Evolutionary conservation across 345 rosid species (phyloP), one percentile per base, ranked within the genome.

Genomic region (Hibiscus trionum): DNA sequence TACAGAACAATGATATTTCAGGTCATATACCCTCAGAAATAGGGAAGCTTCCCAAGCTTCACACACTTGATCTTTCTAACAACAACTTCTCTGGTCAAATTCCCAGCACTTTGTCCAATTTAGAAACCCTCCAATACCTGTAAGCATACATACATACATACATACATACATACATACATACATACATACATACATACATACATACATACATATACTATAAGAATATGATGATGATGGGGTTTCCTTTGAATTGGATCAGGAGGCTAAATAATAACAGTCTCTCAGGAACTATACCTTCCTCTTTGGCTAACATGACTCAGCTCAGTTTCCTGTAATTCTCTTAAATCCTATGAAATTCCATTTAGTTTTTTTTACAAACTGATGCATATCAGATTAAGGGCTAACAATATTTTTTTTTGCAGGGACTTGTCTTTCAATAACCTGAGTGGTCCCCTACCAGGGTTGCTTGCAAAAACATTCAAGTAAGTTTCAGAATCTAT

Each of bases 41-140:
- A 65, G 97, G 97, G 70, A 88, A 72, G 84, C 84, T 91, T 56
- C 69, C 81, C 72, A 90, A 84, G 79, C 96, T 94, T 55, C 84
- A 77, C 53, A 88, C 90, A 70, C 85, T 95, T 76, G 99, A 95
- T 88, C 86, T 95, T 71, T 95, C 99, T 42, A 72, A 82, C 50
- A 95, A 95, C 78, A 74, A 55, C 68, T 92, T 95, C 73, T 80
- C 50, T 57, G 94, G 97, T 57, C 66, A 77, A 85, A 86, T 95
- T 73, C 98, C 99, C 56, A 55, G 60, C 33, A 71, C 81, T 78
- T 72, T 95, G 11, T 86, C 91, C 70, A 68, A 79, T 24, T 77
- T 90, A 37, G 77, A 73, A 71, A 86, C 63, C 60, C 93, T 95
- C 35, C 90, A 90, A 42, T 88, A 88, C 80, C 82, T 95, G 99